Evolutionary conservation across 208 protist species (phyloP).

Genomic region (Blechomonas ayalai): DNA sequence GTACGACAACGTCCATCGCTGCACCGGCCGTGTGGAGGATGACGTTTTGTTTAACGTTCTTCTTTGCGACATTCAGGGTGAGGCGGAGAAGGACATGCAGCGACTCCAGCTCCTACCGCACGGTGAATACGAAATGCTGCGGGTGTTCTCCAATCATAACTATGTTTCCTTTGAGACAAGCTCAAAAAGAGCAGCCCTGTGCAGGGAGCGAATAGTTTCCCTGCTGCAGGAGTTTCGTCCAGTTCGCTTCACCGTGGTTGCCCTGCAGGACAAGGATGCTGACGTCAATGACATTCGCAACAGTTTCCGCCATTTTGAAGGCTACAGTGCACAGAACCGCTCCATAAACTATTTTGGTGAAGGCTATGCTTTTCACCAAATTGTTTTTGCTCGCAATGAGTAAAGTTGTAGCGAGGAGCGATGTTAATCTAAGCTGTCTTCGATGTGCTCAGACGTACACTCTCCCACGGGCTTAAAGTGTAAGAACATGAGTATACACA

Average conservation of each 20-base stretch:
- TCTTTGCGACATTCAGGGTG: constrained; percentile 44
- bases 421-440: too few species aligned
- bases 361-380: constrained; percentile 76
- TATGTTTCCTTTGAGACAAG: constrained; percentile 79
- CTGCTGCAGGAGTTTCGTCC: constrained; percentile 51
- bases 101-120: constrained; percentile 17
- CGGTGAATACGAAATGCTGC: constrained; percentile 62
- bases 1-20: constrained; percentile 57
- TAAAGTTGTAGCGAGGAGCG: too few species aligned
- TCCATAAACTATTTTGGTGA: constrained; percentile 67
- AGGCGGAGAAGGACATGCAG: constrained; percentile 17
- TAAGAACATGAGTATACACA: too few species aligned
- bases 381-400: constrained; percentile 31
- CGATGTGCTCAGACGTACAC: too few species aligned
- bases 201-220: constrained; percentile 17
- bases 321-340: constrained; percentile 56
- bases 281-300: constrained; percentile 14
- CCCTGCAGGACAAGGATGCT: constrained; percentile 52
- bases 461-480: too few species aligned
- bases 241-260: constrained; percentile 51
- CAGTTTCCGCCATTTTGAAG: constrained; percentile 26
- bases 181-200: constrained; percentile 17
- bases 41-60: constrained; percentile 79
- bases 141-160: constrained; percentile 26
- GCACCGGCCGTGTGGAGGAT: constrained; percentile 17